Percentiles rank a stretch among this genome's conserved stretches.
Evolutionary conservation across 371 early-diverging fungal genomes (phyloP).

Genomic region (Actinomortierella wolfii): DNA sequence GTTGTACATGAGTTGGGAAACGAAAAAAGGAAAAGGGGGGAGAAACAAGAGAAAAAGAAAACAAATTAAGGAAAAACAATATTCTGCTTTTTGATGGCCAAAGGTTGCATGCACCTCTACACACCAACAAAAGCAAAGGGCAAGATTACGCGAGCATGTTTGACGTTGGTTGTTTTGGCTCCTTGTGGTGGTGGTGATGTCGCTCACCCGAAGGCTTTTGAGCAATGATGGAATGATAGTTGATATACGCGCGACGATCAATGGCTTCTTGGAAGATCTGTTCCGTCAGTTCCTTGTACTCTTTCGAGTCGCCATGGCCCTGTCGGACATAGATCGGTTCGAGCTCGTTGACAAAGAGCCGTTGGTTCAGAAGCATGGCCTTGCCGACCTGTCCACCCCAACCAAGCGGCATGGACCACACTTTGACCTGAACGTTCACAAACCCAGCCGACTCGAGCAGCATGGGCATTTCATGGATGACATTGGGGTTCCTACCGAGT

Average conservation of each 20-base stretch:
- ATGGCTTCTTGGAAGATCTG: conserved; percentile 29
- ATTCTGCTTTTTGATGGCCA: too few relatives aligned
- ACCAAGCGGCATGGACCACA: conserved; percentile 33
- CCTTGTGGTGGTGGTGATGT: too few relatives aligned
- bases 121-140: too few relatives aligned
- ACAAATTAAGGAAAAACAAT: not conserved
- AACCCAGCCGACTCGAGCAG: conserved; percentile 23
- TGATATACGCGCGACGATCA: conserved; percentile 25
- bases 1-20: not conserved
- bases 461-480: conserved; percentile 29
- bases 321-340: conserved; percentile 40
- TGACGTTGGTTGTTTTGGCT: too few relatives aligned
- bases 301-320: conserved; percentile 22
- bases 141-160: too few relatives aligned
- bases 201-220: conserved; percentile 16
- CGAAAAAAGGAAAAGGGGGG: not conserved
- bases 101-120: too few relatives aligned
- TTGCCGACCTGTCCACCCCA: conserved; percentile 36
- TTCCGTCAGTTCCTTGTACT: conserved; percentile 18
- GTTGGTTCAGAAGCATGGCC: conserved; percentile 35
- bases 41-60: not conserved
- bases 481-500: conserved; percentile 33
- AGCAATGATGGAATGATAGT: conserved; percentile 23
- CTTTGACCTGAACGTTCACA: conserved; percentile 24
- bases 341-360: conserved; percentile 31